These are phyloP conservation scores for Aspergillus tanneri DNA, from an alignment of 2,329 filamentous ascomycete genomes.

Conservation along the genomic window DNA sequence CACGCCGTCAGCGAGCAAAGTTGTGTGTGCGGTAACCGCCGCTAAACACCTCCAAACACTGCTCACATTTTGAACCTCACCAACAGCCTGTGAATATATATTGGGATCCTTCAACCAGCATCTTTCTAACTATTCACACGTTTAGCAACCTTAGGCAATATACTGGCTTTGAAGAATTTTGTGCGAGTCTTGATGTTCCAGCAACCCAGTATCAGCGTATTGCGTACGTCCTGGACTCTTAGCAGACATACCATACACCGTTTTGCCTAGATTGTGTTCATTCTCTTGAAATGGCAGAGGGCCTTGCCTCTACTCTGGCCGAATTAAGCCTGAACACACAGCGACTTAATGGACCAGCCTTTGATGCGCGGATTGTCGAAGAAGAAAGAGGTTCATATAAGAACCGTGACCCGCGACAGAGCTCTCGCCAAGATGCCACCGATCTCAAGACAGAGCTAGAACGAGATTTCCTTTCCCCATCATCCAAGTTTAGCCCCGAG, in stretches of 20 bases:
- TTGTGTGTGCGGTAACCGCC: constrained; percentile 24
- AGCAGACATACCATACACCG: background rate
- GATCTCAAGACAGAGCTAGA: constrained; percentile 71
- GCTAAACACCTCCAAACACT: constrained; percentile 19
- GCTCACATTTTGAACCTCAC: constrained; percentile 4
- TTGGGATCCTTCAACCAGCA: background rate
- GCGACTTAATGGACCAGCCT: constrained; percentile 21
- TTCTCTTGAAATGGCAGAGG: constrained; percentile 23
- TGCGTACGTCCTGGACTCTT: background rate
- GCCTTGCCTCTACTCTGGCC: constrained; percentile 28
- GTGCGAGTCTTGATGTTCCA: background rate
- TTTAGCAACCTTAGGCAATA: background rate
- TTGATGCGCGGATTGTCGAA: constrained; percentile 32
- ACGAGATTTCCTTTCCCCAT: constrained; percentile 73
- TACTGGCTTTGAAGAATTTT: no score
- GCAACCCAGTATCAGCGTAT: background rate
- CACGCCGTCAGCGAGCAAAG: constrained; percentile 28
- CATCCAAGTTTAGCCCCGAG: constrained; percentile 72
- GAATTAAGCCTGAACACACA: constrained; percentile 29
- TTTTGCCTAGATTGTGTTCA: background rate
- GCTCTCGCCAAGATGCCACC: constrained; percentile 50
- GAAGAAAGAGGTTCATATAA: constrained; percentile 31
- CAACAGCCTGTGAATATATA: constrained; percentile 4
- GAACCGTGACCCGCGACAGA: constrained; percentile 44
- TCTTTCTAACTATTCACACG: background rate